Evolutionary conservation across 2,329 filamentous ascomycete genomes (phyloP).

Genomic region (Claviceps spartinae): DNA sequence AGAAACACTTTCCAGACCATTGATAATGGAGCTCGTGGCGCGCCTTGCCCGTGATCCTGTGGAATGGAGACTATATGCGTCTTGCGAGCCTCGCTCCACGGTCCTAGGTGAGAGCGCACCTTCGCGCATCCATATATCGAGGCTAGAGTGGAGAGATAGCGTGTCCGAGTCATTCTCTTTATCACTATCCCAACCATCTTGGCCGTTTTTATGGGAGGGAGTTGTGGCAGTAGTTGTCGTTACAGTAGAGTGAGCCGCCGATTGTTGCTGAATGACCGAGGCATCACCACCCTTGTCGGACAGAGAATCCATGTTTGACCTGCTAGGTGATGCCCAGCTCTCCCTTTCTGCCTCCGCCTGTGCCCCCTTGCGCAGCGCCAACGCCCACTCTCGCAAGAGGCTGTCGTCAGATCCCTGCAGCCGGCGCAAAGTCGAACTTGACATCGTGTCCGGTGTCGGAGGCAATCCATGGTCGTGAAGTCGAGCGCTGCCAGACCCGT

Average conservation of each 20-base stretch:
- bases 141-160: slow-evolving; percentile 32
- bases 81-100: slow-evolving; percentile 28
- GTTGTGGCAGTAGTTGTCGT: slow-evolving; percentile 10
- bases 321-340: slow-evolving; percentile 4
- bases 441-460: slow-evolving; percentile 47
- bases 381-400: slow-evolving; percentile 17
- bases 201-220: slow-evolving; percentile 23
- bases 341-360: not conserved
- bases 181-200: slow-evolving; percentile 30
- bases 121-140: slow-evolving; percentile 46
- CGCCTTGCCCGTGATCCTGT: slow-evolving; percentile 26
- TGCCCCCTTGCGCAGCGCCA: not conserved
- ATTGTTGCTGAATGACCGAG: slow-evolving; percentile 28
- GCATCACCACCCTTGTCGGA: slow-evolving; percentile 10
- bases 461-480: slow-evolving; percentile 33
- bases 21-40: slow-evolving; percentile 30
- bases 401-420: slow-evolving; percentile 39
- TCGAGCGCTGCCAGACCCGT: slow-evolving; percentile 27
- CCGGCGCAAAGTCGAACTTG: slow-evolving; percentile 38
- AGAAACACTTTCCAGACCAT: slow-evolving; percentile 19
- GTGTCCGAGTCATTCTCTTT: slow-evolving; percentile 22
- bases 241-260: slow-evolving; percentile 28
- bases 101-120: slow-evolving; percentile 27
- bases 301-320: slow-evolving; percentile 4
- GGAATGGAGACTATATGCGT: slow-evolving; percentile 40